These are phyloP conservation scores for Cardamine resedifolia DNA, from an alignment of 345 rosid genomes.

Conservation along the genomic window DNA sequence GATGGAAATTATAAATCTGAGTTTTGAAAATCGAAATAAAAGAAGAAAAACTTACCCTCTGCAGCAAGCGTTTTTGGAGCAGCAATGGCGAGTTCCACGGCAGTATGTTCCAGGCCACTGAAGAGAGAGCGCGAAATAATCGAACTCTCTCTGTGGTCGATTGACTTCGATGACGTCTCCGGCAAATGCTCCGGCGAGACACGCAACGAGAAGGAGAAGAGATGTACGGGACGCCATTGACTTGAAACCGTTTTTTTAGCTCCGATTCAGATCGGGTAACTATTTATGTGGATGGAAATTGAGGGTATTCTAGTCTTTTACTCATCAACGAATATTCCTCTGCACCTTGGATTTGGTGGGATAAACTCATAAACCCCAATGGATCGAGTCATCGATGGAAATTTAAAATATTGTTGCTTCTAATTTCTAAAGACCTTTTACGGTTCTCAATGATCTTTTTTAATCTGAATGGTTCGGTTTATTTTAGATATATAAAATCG, in stretches of 20 bases:
- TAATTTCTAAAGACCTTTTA: background rate
- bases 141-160: constrained; percentile 68
- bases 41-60: constrained; percentile 47
- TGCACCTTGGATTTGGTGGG: background rate
- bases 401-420: background rate
- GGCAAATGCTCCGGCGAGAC: constrained; percentile 14
- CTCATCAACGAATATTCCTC: background rate
- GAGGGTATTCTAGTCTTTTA: background rate
- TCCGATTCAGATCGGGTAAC: constrained; percentile 19
- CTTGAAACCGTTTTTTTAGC: constrained; percentile 10
- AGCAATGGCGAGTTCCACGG: constrained; percentile 70
- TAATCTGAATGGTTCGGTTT: too few relatives aligned
- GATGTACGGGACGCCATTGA: constrained; percentile 32
- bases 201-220: constrained; percentile 25
- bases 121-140: constrained; percentile 76
- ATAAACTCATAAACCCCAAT: background rate
- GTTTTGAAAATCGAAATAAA: background rate
- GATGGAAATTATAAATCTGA: background rate
- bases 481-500: too few relatives aligned
- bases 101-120: constrained; percentile 93
- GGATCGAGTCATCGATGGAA: background rate
- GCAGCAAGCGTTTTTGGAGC: constrained; percentile 86
- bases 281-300: background rate
- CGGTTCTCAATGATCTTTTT: background rate
- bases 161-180: constrained; percentile 27